A percentile compares a stretch with the other conserved stretches of the same genome.
Evolutionary conservation across 495 filamentous ascomycete genomes (phyloP).

Genomic region (Tetracladium setigerum): DNA sequence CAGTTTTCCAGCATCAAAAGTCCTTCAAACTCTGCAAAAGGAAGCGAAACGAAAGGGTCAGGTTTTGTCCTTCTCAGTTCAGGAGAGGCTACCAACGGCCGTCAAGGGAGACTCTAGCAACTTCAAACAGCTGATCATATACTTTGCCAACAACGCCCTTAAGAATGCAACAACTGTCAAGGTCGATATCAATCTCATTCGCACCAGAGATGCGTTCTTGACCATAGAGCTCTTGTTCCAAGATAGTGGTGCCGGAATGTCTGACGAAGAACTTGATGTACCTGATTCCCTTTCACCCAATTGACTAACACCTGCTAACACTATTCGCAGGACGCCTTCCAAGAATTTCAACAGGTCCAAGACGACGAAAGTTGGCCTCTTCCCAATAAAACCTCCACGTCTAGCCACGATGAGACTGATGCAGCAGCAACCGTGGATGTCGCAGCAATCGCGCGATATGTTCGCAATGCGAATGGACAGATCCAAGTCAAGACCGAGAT

Average conservation of each 20-base stretch:
- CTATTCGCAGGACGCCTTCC: slow-evolving; percentile 34
- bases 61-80: slow-evolving; percentile 51
- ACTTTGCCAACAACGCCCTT: slow-evolving; percentile 75
- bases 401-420: slow-evolving; percentile 25
- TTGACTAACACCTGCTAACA: too few species aligned
- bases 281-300: slow-evolving; percentile 23
- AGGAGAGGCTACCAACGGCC: slow-evolving; percentile 56
- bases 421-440: slow-evolving; percentile 50
- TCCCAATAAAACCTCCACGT: slow-evolving; percentile 21
- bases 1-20: slow-evolving; percentile 71
- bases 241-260: slow-evolving; percentile 77
- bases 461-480: slow-evolving; percentile 83
- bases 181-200: slow-evolving; percentile 53
- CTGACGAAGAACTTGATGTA: slow-evolving; percentile 54
- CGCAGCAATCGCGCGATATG: slow-evolving; percentile 70
- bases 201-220: too few species aligned
- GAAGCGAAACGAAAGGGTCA: slow-evolving; percentile 70
- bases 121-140: slow-evolving; percentile 69
- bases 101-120: slow-evolving; percentile 72
- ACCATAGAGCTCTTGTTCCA: slow-evolving; percentile 59
- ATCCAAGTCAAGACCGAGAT: slow-evolving; percentile 78
- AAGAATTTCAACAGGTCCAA: slow-evolving; percentile 77
- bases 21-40: slow-evolving; percentile 64
- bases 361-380: slow-evolving; percentile 39
- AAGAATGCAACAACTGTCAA: slow-evolving; percentile 61